Evolutionary conservation across 495 filamentous ascomycete genomes (phyloP), one percentile per base, ranked within the genome.

Genomic region (Mycothermus thermophilus): DNA sequence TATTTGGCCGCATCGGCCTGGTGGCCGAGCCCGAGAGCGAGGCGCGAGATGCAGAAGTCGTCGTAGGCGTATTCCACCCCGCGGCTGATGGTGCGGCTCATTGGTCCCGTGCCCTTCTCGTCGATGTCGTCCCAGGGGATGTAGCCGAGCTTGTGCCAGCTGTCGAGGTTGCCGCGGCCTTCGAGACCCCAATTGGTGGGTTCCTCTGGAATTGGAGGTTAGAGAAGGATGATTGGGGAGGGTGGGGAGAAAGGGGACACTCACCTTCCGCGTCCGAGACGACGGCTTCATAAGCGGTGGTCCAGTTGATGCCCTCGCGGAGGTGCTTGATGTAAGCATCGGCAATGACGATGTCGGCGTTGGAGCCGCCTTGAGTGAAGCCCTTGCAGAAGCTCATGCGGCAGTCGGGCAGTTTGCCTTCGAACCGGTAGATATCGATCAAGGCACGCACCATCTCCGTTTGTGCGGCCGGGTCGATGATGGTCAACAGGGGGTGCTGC

Each of bases 41-140:
- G 62, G 12, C 57, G 43, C 10, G 71, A 63, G 15, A 75, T 66
- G 32, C 60, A 53, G 36, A 79, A 84, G 49, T 84, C 79, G 37
- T 83, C 69, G 57, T 82, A 82, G 3, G 77, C 72, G 53, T 84
- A 83, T 46, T 83, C 79, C 10, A 83, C 70, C 0, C 76, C 80
- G 1, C 78, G 60, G 6, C 69, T 75, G 20, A 84, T 62, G 35
- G 66, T 70, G 9, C 79, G 72, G 8, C 69, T 78, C 29, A 64
- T 61, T 0, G 72, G 66, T 0, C 77, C 77, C 9, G 67, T 62
- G 13, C 75, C 76, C 17, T 69, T 65, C 0, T 51, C 54, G 46
- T 79, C 75, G n/a, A 54, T 54, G 50, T 81, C 75, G 30, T 77
- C 59, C 31, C 44, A 51, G 0, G 77, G 76, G 28, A 81, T 77